Base-by-base conservation (phyloP, 305 asterid species). In the Fraxinus sp. region DNA sequence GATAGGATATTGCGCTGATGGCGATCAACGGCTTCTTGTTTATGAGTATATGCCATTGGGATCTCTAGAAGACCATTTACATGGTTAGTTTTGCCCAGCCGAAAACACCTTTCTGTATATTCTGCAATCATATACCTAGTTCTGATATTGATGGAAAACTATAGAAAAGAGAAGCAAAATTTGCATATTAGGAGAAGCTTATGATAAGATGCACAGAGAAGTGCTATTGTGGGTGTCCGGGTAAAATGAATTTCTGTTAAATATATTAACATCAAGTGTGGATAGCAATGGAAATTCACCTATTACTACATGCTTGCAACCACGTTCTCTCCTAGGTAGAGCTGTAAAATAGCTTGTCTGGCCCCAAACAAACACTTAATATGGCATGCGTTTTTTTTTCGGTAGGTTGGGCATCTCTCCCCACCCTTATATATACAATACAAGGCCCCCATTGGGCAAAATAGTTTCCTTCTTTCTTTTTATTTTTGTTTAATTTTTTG, bases 1-100 rank as follows among this genome's bases (percentile, higher is more conserved):
- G 94, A 94, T 92, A 28, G 98, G 98, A 82, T 94, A 94, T 88
- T 94, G 98, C 83, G 97, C 98, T 26, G 98, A 93, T 83, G 97
- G 98, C 6, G 97, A 94, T 80, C 98, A 94, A 82, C 93, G 98
- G 39, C 95, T 94, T 81, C 97, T 94, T 70, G 98, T 94, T 77
- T 94, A 94, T 8, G 97, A 94, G 86, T 94, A 87, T 85, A 93
- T 94, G 98, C 92, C 95, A 1, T 87, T 95, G 93, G 98, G 98
- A 80, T 95, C 98, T 81, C 87, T 95, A 79, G 98, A 95, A 86
- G 98, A 93, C 86, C 98, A 95, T 84, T 92, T 95, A 88, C 98
- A 95, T 73, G 98, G 98, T 95, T 85, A 92, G 95, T 80, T 70
- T 3, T 66, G 11, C 81, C 81, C 78, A 57, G 26, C 39, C 24